phyloP scores from a whole-genome alignment of 2,329 filamentous ascomycete genomes.

The Clonostachys chloroleuca region DNA sequence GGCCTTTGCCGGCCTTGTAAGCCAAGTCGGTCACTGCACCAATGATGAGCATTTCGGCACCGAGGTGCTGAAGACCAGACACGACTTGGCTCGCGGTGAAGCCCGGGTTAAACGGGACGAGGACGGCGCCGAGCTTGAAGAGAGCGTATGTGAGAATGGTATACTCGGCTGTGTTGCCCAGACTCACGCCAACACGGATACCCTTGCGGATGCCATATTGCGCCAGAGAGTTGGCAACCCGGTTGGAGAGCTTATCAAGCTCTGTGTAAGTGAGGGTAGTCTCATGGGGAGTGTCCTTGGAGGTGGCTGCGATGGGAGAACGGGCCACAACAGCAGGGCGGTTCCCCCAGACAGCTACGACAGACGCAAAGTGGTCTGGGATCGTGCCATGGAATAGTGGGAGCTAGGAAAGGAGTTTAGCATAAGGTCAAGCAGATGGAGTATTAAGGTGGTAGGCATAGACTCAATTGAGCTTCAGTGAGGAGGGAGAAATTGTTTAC shows the following conservation, averaged over 20 bases:
- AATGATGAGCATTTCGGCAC: slow-evolving; percentile 70
- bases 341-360: slow-evolving; percentile 63
- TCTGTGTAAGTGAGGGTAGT: slow-evolving; percentile 67
- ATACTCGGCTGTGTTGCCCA: slow-evolving; percentile 84
- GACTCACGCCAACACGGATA: slow-evolving; percentile 77
- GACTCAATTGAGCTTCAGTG: too few relatives aligned
- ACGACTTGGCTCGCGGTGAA: slow-evolving; percentile 79
- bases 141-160: slow-evolving; percentile 82
- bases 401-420: slow-evolving; percentile 40
- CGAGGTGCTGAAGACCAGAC: slow-evolving; percentile 73
- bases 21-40: slow-evolving; percentile 85
- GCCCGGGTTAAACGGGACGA: slow-evolving; percentile 89
- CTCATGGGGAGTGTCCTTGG: slow-evolving; percentile 49
- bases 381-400: slow-evolving; percentile 64
- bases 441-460: too few relatives aligned
- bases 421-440: too few relatives aligned
- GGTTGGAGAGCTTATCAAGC: slow-evolving; percentile 73
- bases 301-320: slow-evolving; percentile 35
- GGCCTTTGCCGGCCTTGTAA: slow-evolving; percentile 50
- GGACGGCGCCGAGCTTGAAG: slow-evolving; percentile 89
- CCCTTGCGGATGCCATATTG: slow-evolving; percentile 73
- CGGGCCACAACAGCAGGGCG: slow-evolving; percentile 52
- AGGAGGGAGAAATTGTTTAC: too few relatives aligned
- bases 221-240: slow-evolving; percentile 65
- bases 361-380: slow-evolving; percentile 64